Evolutionary conservation across 75 land plant species (phyloP).

Genomic region (Cupressus sempervirens): DNA sequence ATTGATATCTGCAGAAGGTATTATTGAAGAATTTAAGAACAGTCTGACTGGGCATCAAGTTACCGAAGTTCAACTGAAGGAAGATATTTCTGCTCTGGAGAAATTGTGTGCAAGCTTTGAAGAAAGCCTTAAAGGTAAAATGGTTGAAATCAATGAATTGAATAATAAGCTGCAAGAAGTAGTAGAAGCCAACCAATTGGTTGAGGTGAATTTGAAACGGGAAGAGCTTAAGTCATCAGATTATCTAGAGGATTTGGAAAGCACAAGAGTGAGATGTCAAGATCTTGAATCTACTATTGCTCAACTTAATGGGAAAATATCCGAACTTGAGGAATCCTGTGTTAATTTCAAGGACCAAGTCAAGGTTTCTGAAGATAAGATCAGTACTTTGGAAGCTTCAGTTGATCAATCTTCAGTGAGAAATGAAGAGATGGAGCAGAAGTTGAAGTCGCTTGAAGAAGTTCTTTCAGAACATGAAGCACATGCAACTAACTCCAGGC

Average conservation of each 20-base stretch:
- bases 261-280: constrained; percentile 24
- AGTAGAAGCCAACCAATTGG: constrained; percentile 5
- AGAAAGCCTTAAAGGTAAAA: constrained; percentile 31
- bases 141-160: constrained; percentile 31
- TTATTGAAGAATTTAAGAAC: constrained; percentile 25
- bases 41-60: constrained; percentile 27
- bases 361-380: constrained; percentile 31
- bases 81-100: constrained; percentile 37
- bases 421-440: constrained; percentile 38
- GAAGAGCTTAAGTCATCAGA: constrained; percentile 18
- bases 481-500: constrained; percentile 25
- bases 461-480: constrained; percentile 46
- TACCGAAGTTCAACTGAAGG: constrained; percentile 36
- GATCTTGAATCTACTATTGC: constrained; percentile 30
- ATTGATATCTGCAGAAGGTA: constrained; percentile 27
- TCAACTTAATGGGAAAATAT: constrained; percentile 26
- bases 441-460: constrained; percentile 28
- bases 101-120: constrained; percentile 18
- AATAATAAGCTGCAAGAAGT: constrained; percentile 37
- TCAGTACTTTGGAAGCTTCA: constrained; percentile 22
- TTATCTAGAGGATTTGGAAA: constrained; percentile 27
- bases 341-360: constrained; percentile 16
- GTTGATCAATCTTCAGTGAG: constrained; percentile 13
- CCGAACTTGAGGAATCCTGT: constrained; percentile 39
- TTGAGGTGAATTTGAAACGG: constrained; percentile 21